Base-by-base conservation (phyloP, 768 basidiomycete genomes). In the Multifurca ochricompacta region DNA sequence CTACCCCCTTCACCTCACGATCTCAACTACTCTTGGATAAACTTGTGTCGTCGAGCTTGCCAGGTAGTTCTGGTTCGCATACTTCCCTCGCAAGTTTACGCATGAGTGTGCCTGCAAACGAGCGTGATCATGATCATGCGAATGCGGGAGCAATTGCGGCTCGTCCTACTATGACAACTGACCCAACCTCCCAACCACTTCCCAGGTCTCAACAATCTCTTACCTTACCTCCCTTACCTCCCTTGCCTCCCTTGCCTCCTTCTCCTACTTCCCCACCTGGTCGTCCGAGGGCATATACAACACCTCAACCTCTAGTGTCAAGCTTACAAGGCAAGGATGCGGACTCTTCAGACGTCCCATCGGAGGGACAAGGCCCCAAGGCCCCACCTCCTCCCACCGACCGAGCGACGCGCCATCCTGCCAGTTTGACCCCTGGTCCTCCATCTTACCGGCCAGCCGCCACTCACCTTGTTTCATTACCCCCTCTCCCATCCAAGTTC, bases 401-500 rank as follows among this genome's bases (percentile, higher is more conserved):
- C 10, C 54, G 32, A 19, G 35, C 27, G 19, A 23, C n/a, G 19
- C 37, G n/a, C 18, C 54, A 59, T 31, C 58, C 48, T 25, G 49
- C 45, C 31, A 30, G 31, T 32, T 46, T 59, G 31, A 57, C 16
- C 2, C 48, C 58, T 4, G 58, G 58, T 11, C 31, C 23, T 16
- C 39, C 35, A 23, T 21, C 43, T 5, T n/a, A 3, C 25, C 53
- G 36, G 6, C 28, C 21, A 5, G 28, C 16, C 14, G 18, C 30
- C 27, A 13, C 46, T 9, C 42, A 54, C 11, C 30, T 23, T 9
- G 9, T 48, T n/a, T 32, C 46, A 6, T n/a, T 36, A 19, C 28
- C 34, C 10, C 25, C 32, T 2, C n/a, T 59, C 37, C 42, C 52
- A n/a, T 6, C 49, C 32, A 45, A 21, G 32, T 60, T 61, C 27